Evolutionary conservation across 257 asterid genomes (phyloP).

Genomic region (Salvia miltiorrhiza): DNA sequence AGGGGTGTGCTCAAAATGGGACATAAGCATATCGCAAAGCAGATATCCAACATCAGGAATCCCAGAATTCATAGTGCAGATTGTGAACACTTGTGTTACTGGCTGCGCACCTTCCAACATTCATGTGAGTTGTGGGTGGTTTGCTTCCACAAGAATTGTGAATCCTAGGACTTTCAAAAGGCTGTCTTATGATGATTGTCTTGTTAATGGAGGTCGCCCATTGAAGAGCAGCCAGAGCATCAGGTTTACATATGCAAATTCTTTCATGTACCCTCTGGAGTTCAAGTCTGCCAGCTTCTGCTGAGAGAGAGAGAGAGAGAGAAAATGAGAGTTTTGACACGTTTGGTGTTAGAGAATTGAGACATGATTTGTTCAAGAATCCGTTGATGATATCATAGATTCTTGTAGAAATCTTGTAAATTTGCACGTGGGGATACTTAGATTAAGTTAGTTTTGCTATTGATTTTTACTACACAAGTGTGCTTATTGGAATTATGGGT

Average conservation of each 20-base stretch:
- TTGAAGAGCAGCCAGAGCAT: slow-evolving; percentile 43
- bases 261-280: slow-evolving; percentile 52
- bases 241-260: slow-evolving; percentile 59
- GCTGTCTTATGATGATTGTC: slow-evolving; percentile 52
- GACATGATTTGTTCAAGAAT: background rate
- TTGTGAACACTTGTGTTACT: slow-evolving; percentile 55
- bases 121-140: slow-evolving; percentile 64
- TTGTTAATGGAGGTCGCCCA: slow-evolving; percentile 57
- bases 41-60: slow-evolving; percentile 48
- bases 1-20: slow-evolving; percentile 46
- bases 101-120: slow-evolving; percentile 55
- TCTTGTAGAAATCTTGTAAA: slow-evolving; percentile 2
- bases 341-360: background rate
- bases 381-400: background rate
- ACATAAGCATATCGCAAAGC: slow-evolving; percentile 65
- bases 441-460: background rate
- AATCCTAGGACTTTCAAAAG: slow-evolving; percentile 57
- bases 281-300: slow-evolving; percentile 59
- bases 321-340: too few species aligned
- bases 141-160: slow-evolving; percentile 59
- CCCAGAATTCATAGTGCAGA: slow-evolving; percentile 57
- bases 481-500: background rate
- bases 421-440: background rate
- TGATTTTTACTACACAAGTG: background rate
- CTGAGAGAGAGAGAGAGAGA: slow-evolving; percentile 9